These are phyloP conservation scores for Apostasia ramifera DNA, from an alignment of 106 monocot genomes.

Conservation along the genomic window DNA sequence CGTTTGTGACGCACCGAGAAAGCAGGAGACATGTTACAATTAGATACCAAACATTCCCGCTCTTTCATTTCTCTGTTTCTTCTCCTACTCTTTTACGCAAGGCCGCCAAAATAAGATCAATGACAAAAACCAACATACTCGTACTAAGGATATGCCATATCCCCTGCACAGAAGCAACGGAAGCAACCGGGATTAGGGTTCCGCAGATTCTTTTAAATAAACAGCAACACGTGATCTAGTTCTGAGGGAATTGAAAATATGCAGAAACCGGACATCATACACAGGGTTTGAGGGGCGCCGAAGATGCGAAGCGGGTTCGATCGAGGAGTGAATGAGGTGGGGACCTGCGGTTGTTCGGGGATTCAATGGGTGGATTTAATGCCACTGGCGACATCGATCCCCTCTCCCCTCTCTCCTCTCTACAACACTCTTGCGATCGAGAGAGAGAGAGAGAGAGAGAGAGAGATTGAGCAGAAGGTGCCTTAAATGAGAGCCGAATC, in stretches of 20 bases:
- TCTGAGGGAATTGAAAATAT: background rate
- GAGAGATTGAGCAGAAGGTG: background rate
- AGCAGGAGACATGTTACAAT: background rate
- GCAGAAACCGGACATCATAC: background rate
- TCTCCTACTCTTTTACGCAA: background rate
- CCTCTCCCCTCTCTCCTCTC: background rate
- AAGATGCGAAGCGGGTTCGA: background rate
- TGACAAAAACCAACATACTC: no score
- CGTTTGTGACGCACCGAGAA: slow-evolving; percentile 3
- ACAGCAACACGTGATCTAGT: background rate
- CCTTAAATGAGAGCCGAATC: no score
- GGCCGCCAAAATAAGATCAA: background rate
- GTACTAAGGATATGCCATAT: no score
- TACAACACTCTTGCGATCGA: background rate
- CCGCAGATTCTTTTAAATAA: background rate
- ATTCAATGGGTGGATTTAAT: background rate
- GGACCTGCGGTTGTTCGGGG: background rate
- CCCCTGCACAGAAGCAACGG: no score
- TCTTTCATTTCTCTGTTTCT: background rate
- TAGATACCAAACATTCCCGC: background rate
- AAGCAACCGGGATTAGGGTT: background rate
- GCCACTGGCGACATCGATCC: slow-evolving; percentile 4
- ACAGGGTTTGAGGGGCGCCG: background rate
- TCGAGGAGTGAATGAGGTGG: slow-evolving; percentile 6
- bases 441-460: slow-evolving; percentile 1